These are phyloP conservation scores for Ascochyta lentis DNA, from an alignment of 2,329 filamentous ascomycete species.

Conservation along the genomic window DNA sequence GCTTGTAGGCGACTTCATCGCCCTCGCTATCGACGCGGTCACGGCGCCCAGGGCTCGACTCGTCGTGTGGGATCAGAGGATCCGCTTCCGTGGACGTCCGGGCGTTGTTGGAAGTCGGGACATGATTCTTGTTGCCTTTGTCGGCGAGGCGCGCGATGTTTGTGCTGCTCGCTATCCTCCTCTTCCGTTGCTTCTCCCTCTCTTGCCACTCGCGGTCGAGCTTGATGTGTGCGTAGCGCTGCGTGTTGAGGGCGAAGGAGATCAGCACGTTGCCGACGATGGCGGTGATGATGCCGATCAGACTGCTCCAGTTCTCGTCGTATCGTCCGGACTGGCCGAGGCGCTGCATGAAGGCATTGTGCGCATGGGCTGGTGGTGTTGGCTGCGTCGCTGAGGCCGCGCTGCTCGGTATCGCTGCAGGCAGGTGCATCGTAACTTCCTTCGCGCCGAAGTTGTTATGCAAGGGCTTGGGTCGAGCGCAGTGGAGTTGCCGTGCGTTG, in stretches of 20 bases:
- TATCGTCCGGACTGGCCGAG: slow-evolving; percentile 23
- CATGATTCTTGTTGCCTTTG: slow-evolving; percentile 28
- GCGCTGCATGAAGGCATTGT: slow-evolving; percentile 17
- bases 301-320: slow-evolving; percentile 74
- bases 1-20: slow-evolving; percentile 50
- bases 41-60: background rate
- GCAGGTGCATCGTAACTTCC: slow-evolving; percentile 11
- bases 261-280: slow-evolving; percentile 94
- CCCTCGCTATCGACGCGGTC: background rate
- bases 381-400: slow-evolving; percentile 21
- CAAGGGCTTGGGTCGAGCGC: slow-evolving; percentile 29
- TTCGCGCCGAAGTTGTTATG: slow-evolving; percentile 29
- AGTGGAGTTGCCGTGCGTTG: slow-evolving; percentile 5
- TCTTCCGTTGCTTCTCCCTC: slow-evolving; percentile 44
- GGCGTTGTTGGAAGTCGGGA: background rate
- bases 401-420: slow-evolving; percentile 23
- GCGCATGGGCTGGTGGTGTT: slow-evolving; percentile 19
- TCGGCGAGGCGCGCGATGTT: slow-evolving; percentile 46
- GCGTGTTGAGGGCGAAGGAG: slow-evolving; percentile 93
- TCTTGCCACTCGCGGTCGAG: slow-evolving; percentile 74
- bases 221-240: slow-evolving; percentile 91
- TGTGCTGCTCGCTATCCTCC: slow-evolving; percentile 51
- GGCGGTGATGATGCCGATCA: slow-evolving; percentile 93
- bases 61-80: slow-evolving; percentile 4
- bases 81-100: slow-evolving; percentile 6